Percentiles rank a stretch among this genome's conserved stretches.
These are phyloP conservation scores for Phialocephala sp. DNA, from an alignment of 2,329 filamentous ascomycete genomes.

Conservation along the genomic window DNA sequence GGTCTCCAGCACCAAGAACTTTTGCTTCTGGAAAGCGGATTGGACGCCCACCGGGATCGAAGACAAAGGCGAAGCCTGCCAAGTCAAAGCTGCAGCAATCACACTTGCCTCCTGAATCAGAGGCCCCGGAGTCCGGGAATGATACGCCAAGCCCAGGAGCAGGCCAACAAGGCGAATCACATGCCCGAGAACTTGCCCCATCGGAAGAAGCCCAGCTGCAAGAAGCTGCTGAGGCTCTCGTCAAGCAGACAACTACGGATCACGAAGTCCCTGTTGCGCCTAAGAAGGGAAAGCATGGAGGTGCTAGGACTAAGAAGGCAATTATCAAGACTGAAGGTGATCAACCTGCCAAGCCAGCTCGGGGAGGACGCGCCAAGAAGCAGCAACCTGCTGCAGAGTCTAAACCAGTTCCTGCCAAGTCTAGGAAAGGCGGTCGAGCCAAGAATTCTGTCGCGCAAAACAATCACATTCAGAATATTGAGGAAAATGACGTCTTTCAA, in stretches of 20 bases:
- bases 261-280: constrained; percentile 8
- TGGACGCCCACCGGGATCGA: constrained; percentile 40
- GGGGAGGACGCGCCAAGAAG: constrained; percentile 29
- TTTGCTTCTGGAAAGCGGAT: constrained; percentile 43
- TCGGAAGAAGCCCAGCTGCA: constrained; percentile 36
- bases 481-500: constrained; percentile 33
- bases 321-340: not conserved
- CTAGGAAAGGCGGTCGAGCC: not conserved
- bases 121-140: constrained; percentile 24
- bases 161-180: constrained; percentile 16
- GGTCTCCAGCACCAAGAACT: constrained; percentile 30
- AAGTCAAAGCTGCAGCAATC: constrained; percentile 38
- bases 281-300: constrained; percentile 32
- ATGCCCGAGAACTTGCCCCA: constrained; percentile 30
- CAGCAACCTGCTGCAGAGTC: constrained; percentile 4
- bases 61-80: constrained; percentile 27
- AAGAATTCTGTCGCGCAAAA: constrained; percentile 9
- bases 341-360: constrained; percentile 13
- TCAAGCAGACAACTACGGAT: constrained; percentile 29
- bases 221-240: constrained; percentile 35
- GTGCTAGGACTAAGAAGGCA: constrained; percentile 30
- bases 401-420: not conserved
- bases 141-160: constrained; percentile 12
- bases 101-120: constrained; percentile 28
- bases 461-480: constrained; percentile 17